Conservation (phyloP, 805 yeast genomes). For the Candida xyloterini region DNA sequence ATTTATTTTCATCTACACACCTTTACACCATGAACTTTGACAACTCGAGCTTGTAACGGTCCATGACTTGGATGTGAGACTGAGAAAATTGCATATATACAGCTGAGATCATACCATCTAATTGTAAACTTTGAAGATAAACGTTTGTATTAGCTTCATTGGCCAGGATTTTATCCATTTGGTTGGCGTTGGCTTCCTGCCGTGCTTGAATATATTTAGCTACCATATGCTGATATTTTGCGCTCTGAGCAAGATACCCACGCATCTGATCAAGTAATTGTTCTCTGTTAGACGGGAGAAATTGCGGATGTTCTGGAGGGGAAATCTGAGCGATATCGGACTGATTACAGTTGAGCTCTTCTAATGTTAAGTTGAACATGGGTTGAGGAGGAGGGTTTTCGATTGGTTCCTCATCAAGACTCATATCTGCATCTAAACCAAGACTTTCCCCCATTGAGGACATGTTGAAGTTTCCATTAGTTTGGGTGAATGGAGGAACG, state of each 20-base stretch:
- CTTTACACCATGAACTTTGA: slow-evolving; percentile 6
- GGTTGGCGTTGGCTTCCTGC: slow-evolving; percentile 13
- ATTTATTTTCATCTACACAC: neutral
- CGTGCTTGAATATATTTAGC: slow-evolving; percentile 14
- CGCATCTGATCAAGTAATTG: slow-evolving; percentile 2
- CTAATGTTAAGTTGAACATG: slow-evolving; percentile 9
- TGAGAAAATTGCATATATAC: slow-evolving; percentile 13
- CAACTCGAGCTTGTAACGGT: slow-evolving; percentile 4
- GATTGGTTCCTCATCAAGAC: slow-evolving; percentile 3
- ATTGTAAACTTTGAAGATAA: slow-evolving; percentile 18
- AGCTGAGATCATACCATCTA: slow-evolving; percentile 14
- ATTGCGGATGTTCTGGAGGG: slow-evolving; percentile 6
- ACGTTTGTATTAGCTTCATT: slow-evolving; percentile 8
- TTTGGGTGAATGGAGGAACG: slow-evolving; percentile 31
- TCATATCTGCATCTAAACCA: slow-evolving; percentile 9
- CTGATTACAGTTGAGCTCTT: slow-evolving; percentile 21
- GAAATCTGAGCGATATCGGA: slow-evolving; percentile 4
- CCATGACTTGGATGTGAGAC: slow-evolving; percentile 8
- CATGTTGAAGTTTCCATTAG: slow-evolving; percentile 31
- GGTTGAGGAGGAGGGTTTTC: neutral
- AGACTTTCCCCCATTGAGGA: slow-evolving; percentile 22
- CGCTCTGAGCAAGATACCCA: slow-evolving; percentile 10
- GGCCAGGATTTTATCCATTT: slow-evolving; percentile 15
- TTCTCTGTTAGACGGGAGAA: neutral
- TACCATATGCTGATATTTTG: slow-evolving; percentile 14